Evolutionary conservation across 2,329 filamentous ascomycete species (phyloP).

Genomic region (Apiospora kogelbergensis): DNA sequence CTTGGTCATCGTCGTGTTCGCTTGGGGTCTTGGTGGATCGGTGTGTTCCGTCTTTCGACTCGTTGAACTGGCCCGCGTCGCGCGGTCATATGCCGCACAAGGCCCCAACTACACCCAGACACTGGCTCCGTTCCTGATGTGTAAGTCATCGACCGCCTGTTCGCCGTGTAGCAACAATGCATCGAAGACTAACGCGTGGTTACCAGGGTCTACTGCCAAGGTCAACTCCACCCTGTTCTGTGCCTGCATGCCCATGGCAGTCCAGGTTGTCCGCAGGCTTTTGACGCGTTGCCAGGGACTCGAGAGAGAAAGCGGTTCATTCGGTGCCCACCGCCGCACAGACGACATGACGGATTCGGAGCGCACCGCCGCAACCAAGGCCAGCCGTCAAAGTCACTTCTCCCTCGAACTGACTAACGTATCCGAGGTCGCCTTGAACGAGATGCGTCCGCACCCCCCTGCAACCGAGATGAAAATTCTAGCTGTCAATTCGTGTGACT

Average conservation of each 20-base stretch:
- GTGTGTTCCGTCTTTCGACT: conserved; percentile 51
- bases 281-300: neutral
- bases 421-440: neutral
- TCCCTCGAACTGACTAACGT: neutral
- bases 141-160: neutral
- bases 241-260: conserved; percentile 11
- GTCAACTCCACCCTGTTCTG: conserved; percentile 9
- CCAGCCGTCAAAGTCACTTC: neutral
- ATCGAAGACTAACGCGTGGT: neutral
- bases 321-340: neutral
- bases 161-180: no score
- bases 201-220: neutral
- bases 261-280: neutral
- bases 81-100: no score
- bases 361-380: neutral
- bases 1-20: conserved; percentile 51
- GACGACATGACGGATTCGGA: neutral
- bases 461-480: neutral
- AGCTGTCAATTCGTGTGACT: neutral
- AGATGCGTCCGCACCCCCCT: neutral
- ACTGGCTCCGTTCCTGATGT: neutral
- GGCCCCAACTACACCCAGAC: neutral
- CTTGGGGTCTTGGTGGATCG: conserved; percentile 54
- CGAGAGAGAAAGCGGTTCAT: neutral
- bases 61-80: neutral